These are phyloP conservation scores for Eustoma russellianum DNA, from an alignment of 257 asterid genomes.

Conservation along the genomic window DNA sequence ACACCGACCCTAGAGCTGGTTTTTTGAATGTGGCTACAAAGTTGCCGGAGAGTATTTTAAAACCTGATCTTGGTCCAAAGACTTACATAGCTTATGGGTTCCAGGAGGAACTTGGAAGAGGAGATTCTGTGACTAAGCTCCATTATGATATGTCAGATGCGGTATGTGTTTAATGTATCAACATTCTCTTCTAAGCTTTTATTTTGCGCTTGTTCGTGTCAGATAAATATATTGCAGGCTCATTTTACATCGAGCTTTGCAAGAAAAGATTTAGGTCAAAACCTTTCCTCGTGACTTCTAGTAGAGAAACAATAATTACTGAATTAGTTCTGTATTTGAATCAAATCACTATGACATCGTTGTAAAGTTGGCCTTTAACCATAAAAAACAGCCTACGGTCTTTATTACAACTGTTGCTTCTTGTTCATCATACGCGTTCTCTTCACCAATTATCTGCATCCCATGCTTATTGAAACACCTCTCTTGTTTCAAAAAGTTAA, in stretches of 20 bases:
- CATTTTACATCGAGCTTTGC: background rate
- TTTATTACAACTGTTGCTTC: too few species aligned
- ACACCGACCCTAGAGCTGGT: conserved; percentile 76
- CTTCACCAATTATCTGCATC: too few species aligned
- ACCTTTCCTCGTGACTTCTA: too few species aligned
- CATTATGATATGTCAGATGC: conserved; percentile 98
- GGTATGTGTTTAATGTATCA: conserved; percentile 26
- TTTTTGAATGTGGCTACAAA: conserved; percentile 76
- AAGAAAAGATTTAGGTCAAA: too few species aligned
- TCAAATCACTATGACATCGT: too few species aligned
- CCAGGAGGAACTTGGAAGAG: conserved; percentile 74
- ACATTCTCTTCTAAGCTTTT: too few species aligned
- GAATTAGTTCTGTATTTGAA: too few species aligned
- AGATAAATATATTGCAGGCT: conserved; percentile 1
- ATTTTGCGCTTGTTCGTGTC: background rate
- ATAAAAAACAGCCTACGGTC: too few species aligned
- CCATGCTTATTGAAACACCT: too few species aligned
- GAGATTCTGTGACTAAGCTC: conserved; percentile 95
- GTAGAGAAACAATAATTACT: too few species aligned
- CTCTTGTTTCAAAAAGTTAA: background rate
- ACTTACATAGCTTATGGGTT: conserved; percentile 88
- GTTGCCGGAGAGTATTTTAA: conserved; percentile 54
- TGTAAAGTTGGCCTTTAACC: too few species aligned
- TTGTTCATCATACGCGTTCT: too few species aligned
- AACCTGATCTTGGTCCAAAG: conserved; percentile 95